Percentiles rank a stretch among this genome's conserved stretches.
Evolutionary conservation across 2,329 filamentous ascomycete genomes (phyloP).

Genomic region (Penicillium rolfsii): DNA sequence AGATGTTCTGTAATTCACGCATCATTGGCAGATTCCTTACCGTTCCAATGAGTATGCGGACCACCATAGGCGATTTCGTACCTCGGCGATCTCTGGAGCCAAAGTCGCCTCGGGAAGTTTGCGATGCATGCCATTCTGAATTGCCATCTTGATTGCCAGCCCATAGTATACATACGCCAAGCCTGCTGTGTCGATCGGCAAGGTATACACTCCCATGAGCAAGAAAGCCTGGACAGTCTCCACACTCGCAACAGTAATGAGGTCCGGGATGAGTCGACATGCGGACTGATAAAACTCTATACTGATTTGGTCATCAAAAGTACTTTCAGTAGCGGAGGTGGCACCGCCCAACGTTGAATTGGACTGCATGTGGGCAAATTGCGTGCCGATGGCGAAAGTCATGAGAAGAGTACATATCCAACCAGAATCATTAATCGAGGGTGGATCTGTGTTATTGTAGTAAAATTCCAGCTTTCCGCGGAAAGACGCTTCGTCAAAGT

Average conservation of each 20-base stretch:
- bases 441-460: background rate
- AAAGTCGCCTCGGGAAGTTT: background rate
- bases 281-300: conserved; percentile 38
- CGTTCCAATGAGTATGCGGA: conserved; percentile 1
- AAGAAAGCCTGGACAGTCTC: conserved; percentile 58
- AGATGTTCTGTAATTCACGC: background rate
- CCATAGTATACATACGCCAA: background rate
- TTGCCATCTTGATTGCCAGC: background rate
- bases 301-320: background rate
- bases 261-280: conserved; percentile 55
- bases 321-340: background rate
- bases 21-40: background rate
- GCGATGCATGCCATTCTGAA: background rate
- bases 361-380: conserved; percentile 41
- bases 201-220: conserved; percentile 32
- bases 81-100: background rate
- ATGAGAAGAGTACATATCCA: conserved; percentile 39
- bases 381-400: conserved; percentile 43
- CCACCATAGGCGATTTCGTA: conserved; percentile 1
- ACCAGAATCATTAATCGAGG: conserved; percentile 33
- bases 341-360: conserved; percentile 4
- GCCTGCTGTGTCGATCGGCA: conserved; percentile 50
- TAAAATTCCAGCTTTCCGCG: background rate
- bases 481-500: background rate
- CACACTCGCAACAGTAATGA: conserved; percentile 56